Percentiles rank a stretch among this genome's conserved stretches.
phyloP scores from a whole-genome alignment of 805 yeast genomes.

The Candida fluviatilis region DNA sequence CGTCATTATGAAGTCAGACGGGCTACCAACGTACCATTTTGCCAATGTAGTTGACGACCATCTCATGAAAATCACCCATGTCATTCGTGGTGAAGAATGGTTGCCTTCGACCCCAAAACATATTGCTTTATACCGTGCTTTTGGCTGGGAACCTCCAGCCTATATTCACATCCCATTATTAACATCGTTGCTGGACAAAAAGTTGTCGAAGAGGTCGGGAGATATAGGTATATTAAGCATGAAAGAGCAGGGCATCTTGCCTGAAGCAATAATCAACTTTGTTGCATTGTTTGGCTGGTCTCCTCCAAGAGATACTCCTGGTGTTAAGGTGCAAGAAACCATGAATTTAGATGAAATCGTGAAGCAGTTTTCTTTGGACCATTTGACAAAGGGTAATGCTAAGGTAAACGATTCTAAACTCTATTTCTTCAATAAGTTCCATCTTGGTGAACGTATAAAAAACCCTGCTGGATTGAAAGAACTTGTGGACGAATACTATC shows the following conservation, averaged over 20 bases:
- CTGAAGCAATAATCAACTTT: conserved; percentile 85
- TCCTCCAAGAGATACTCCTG: conserved; percentile 54
- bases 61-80: conserved; percentile 88
- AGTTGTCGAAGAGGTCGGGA: conserved; percentile 81
- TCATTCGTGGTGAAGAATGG: conserved; percentile 98
- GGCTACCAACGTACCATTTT: conserved; percentile 92
- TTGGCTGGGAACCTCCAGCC: conserved; percentile 79
- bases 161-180: conserved; percentile 89
- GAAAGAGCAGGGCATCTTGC: conserved; percentile 60
- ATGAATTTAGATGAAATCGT: conserved; percentile 50
- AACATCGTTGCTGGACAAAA: conserved; percentile 68
- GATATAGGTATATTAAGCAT: conserved; percentile 68
- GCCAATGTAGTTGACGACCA: conserved; percentile 97
- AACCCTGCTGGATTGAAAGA: conserved; percentile 31
- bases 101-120: conserved; percentile 94
- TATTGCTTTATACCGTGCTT: conserved; percentile 76
- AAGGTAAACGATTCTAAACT: conserved; percentile 81
- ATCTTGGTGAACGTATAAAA: conserved; percentile 38
- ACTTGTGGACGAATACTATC: conserved; percentile 30
- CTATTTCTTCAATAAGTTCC: conserved; percentile 70
- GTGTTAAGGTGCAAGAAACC: conserved; percentile 49
- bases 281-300: conserved; percentile 95
- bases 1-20: conserved; percentile 87
- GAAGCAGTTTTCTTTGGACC: conserved; percentile 55
- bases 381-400: conserved; percentile 89